Conservation (phyloP, 2,329 filamentous ascomycete species). For the Sclerotinia minor region DNA sequence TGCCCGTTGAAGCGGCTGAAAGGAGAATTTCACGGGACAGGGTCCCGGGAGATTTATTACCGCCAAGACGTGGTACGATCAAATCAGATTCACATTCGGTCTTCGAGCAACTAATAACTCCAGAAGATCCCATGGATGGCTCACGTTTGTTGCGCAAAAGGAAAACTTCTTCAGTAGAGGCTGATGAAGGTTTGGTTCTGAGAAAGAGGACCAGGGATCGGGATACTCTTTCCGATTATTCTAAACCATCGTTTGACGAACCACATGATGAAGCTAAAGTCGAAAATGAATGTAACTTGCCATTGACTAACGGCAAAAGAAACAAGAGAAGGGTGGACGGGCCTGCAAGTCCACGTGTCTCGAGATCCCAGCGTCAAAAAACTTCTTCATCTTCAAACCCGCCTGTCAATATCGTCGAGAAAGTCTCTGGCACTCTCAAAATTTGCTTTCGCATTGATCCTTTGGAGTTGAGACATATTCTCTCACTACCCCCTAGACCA, state of each 20-base stretch:
- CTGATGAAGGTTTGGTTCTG: slow-evolving; percentile 53
- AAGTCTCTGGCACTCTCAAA: slow-evolving; percentile 46
- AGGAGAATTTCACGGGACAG: slow-evolving; percentile 63
- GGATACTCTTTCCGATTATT: slow-evolving; percentile 30
- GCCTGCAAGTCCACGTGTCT: slow-evolving; percentile 45
- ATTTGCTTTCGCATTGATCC: slow-evolving; percentile 60
- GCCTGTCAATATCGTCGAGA: slow-evolving; percentile 45
- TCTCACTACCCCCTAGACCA: slow-evolving; percentile 59
- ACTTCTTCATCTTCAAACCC: slow-evolving; percentile 46
- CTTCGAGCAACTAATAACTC: slow-evolving; percentile 70
- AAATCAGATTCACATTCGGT: slow-evolving; percentile 74
- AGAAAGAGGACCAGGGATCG: slow-evolving; percentile 50
- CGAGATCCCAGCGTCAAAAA: slow-evolving; percentile 59
- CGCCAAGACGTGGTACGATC: slow-evolving; percentile 62
- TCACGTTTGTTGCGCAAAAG: slow-evolving; percentile 79
- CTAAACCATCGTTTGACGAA: slow-evolving; percentile 27
- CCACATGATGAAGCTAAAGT: slow-evolving; percentile 29
- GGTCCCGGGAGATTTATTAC: slow-evolving; percentile 69
- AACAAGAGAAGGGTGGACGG: slow-evolving; percentile 28
- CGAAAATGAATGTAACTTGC: slow-evolving; percentile 20
- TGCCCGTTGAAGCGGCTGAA: slow-evolving; percentile 39
- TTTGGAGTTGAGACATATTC: slow-evolving; percentile 59
- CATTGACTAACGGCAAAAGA: slow-evolving; percentile 30
- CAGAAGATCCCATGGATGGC: slow-evolving; percentile 73
- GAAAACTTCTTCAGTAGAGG: slow-evolving; percentile 71